Evolutionary conservation across 495 filamentous ascomycete genomes (phyloP).

Genomic region (Pseudomonodictys pantanalensis): DNA sequence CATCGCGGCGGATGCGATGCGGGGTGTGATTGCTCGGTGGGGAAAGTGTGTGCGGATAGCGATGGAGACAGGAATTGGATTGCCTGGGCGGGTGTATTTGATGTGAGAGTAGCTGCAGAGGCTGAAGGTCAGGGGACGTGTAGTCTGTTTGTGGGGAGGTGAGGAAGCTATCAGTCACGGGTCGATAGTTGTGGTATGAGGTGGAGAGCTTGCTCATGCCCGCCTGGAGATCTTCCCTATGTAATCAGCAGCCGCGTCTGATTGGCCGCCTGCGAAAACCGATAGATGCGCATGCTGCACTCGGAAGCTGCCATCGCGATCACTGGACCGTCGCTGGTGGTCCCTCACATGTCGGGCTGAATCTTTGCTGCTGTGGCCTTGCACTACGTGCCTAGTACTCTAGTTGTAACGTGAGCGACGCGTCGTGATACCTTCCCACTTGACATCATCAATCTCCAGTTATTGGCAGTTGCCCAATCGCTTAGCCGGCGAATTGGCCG

Average conservation of each 20-base stretch:
- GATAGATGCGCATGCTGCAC: neutral
- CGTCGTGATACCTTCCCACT: no score
- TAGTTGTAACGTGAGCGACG: no score
- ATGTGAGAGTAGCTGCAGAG: neutral
- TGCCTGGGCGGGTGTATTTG: neutral
- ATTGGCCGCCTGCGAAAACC: neutral
- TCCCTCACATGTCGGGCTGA: no score
- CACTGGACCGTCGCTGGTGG: no score
- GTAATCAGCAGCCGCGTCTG: constrained; percentile 2
- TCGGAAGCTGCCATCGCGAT: neutral
- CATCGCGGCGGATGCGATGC: no score
- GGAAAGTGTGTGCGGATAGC: neutral
- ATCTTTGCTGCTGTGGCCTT: no score
- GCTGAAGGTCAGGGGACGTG: neutral
- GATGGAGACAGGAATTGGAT: neutral
- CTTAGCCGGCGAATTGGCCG: no score
- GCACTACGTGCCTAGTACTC: no score
- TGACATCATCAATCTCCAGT: no score
- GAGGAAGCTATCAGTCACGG: neutral
- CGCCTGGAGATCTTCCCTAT: neutral
- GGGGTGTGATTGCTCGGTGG: no score
- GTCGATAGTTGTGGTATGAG: neutral
- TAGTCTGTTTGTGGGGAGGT: neutral
- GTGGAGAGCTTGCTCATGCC: no score
- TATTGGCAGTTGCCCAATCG: no score